A percentile compares a stretch with the other conserved stretches of the same genome.
phyloP scores from a whole-genome alignment of 352 stramenopile genomes.

The Phytophthora constricta region DNA sequence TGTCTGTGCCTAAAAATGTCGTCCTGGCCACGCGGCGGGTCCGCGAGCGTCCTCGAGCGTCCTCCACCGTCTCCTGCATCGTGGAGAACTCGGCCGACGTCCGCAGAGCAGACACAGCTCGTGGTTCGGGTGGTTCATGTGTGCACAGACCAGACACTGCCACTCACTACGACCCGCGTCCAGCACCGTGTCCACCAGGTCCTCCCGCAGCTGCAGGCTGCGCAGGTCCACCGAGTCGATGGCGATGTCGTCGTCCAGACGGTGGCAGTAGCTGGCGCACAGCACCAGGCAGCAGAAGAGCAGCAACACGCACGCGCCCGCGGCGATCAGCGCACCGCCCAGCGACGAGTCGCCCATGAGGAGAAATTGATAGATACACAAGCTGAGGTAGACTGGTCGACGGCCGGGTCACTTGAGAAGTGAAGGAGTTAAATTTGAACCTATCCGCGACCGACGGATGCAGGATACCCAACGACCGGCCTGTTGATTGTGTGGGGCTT shows the following conservation, averaged over 20 bases:
- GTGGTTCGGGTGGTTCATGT: constrained; percentile 79
- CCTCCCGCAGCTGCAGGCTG: constrained; percentile 61
- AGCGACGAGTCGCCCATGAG: constrained; percentile 41
- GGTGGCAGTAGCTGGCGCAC: constrained; percentile 47
- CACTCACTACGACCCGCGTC: constrained; percentile 68
- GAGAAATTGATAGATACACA: too few species aligned
- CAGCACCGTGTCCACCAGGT: constrained; percentile 72
- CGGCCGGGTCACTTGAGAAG: not conserved
- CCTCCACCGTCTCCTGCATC: constrained; percentile 46
- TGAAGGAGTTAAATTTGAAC: too few species aligned
- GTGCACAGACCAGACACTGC: constrained; percentile 77
- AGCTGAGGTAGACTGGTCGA: too few species aligned
- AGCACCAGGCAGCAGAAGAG: constrained; percentile 56
- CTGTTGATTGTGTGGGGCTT: not conserved
- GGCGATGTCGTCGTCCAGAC: constrained; percentile 42
- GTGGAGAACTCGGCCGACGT: constrained; percentile 63
- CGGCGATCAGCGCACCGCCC: constrained; percentile 37
- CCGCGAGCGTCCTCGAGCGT: constrained; percentile 17
- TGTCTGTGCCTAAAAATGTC: constrained; percentile 39
- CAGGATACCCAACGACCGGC: not conserved
- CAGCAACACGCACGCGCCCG: constrained; percentile 45
- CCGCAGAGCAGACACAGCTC: constrained; percentile 67
- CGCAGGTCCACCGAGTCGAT: constrained; percentile 66
- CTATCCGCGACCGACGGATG: not conserved
- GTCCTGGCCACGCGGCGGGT: constrained; percentile 31